Percentiles rank a stretch among this genome's conserved stretches.
Evolutionary conservation across 305 asterid genomes (phyloP).

Genomic region (Plantago rigida): DNA sequence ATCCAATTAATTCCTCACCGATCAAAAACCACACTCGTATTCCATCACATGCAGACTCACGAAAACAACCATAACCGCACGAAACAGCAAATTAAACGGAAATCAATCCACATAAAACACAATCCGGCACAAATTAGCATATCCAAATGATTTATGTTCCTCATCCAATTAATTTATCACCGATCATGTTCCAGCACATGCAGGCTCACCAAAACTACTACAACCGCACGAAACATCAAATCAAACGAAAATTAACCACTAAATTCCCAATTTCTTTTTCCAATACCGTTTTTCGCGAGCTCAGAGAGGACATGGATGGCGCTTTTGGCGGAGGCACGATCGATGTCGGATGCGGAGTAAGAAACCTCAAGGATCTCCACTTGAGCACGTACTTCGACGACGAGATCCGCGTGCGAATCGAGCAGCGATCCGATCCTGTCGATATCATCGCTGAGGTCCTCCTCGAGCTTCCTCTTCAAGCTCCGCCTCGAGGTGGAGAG

Average conservation of each 20-base stretch:
- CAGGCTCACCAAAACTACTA: neutral
- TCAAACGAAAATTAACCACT: neutral
- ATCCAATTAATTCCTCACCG: too few species aligned
- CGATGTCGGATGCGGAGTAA: slow-evolving; percentile 50
- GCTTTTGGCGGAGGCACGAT: slow-evolving; percentile 76
- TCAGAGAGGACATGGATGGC: slow-evolving; percentile 80
- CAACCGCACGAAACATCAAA: slow-evolving; percentile 17
- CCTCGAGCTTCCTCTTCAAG: slow-evolving; percentile 73
- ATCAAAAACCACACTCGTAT: slow-evolving; percentile 11
- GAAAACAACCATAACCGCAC: neutral
- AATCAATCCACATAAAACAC: too few species aligned
- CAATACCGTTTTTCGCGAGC: slow-evolving; percentile 79
- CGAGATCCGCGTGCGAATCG: slow-evolving; percentile 63
- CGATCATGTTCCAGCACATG: too few species aligned
- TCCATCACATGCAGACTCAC: slow-evolving; percentile 18
- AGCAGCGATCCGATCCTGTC: slow-evolving; percentile 44
- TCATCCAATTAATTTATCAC: too few species aligned
- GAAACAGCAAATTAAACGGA: too few species aligned
- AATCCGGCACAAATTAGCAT: too few species aligned
- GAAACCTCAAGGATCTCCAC: slow-evolving; percentile 65
- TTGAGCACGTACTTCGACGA: slow-evolving; percentile 53
- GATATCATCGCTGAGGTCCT: slow-evolving; percentile 52
- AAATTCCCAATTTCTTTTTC: neutral
- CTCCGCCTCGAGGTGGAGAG: slow-evolving; percentile 45
- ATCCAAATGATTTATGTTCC: too few species aligned